Percentiles rank a stretch among this genome's conserved stretches.
These are phyloP conservation scores for Oleoguttula mirabilis DNA, from an alignment of 495 filamentous ascomycete species.

Conservation along the genomic window DNA sequence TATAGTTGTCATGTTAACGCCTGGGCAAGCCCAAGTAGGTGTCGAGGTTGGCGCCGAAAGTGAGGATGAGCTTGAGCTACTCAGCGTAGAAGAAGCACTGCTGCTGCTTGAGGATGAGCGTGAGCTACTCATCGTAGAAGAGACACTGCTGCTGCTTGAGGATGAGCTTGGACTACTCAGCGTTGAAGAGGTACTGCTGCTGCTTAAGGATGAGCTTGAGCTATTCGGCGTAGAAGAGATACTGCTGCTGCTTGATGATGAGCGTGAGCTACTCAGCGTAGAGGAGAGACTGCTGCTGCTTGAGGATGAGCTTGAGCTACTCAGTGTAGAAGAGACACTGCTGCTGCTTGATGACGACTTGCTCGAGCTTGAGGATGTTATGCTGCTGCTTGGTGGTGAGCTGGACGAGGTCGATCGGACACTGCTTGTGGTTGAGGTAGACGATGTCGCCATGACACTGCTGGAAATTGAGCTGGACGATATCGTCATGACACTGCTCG, in stretches of 20 bases:
- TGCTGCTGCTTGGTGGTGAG: no score
- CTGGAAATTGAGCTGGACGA: no score
- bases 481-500: neutral
- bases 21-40: slow-evolving; percentile 6
- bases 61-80: neutral
- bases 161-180: neutral
- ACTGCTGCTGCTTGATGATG: neutral
- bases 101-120: slow-evolving; percentile 1
- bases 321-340: neutral
- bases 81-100: neutral
- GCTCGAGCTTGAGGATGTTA: neutral
- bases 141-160: slow-evolving; percentile 1
- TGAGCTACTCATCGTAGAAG: neutral
- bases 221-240: neutral
- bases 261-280: neutral
- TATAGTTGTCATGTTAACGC: slow-evolving; percentile 5
- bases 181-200: neutral
- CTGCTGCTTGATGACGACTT: neutral
- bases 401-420: no score
- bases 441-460: no score
- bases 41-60: slow-evolving; percentile 2
- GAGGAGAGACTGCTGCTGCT: slow-evolving; percentile 2
- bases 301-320: neutral
- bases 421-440: no score
- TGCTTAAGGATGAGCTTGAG: slow-evolving; percentile 1